These are phyloP conservation scores for Tetratostichococcus sp. DNA, from an alignment of 139 green algal genomes.

Conservation along the genomic window DNA sequence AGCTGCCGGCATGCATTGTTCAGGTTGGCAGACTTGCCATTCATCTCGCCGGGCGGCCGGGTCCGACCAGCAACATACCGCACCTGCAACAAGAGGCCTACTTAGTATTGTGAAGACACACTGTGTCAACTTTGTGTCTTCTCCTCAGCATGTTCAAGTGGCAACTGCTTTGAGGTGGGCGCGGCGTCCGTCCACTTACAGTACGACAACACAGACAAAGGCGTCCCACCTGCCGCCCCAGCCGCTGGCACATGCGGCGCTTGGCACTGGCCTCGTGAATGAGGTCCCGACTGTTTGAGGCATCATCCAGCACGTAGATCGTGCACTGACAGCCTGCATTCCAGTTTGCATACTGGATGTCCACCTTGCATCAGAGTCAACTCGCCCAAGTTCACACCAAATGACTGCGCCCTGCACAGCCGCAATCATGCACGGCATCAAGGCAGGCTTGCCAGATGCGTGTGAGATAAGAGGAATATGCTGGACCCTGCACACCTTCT, in stretches of 20 bases:
- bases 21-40: conserved; percentile 67
- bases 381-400: too few relatives aligned
- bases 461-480: too few relatives aligned
- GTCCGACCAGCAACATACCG: conserved; percentile 45
- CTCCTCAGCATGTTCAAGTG: too few relatives aligned
- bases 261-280: background rate
- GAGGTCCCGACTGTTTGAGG: conserved; percentile 37
- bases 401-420: too few relatives aligned
- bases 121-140: too few relatives aligned
- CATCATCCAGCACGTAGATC: conserved; percentile 32
- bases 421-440: background rate
- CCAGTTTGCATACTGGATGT: background rate
- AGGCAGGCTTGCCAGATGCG: background rate
- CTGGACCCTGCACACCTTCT: background rate
- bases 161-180: too few relatives aligned
- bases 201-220: too few relatives aligned
- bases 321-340: conserved; percentile 22
- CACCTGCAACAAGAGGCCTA: too few relatives aligned
- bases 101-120: too few relatives aligned
- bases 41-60: conserved; percentile 35
- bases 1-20: conserved; percentile 43
- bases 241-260: conserved; percentile 3
- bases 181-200: too few relatives aligned
- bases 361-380: too few relatives aligned
- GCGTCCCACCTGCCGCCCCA: conserved; percentile 9